Evolutionary conservation across 768 basidiomycete genomes (phyloP).

Genomic region (Austroboletus festivus): DNA sequence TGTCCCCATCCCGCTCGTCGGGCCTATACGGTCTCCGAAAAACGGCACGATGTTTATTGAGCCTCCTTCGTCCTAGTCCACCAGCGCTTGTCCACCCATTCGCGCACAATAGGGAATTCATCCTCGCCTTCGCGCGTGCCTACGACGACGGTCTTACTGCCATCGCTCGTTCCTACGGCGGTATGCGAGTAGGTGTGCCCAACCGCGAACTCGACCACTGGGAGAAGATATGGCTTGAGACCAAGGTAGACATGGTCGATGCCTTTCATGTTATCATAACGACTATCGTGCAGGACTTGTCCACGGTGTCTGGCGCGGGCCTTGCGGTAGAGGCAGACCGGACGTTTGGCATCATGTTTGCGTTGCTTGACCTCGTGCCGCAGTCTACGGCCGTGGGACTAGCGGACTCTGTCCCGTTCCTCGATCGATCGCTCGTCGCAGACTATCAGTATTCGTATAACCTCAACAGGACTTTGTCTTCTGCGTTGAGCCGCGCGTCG

Average conservation of each 20-base stretch:
- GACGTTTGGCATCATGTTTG: slow-evolving; percentile 56
- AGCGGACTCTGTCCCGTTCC: slow-evolving; percentile 47
- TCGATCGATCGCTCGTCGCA: slow-evolving; percentile 61
- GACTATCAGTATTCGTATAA: slow-evolving; percentile 74
- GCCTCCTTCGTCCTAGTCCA: slow-evolving; percentile 52
- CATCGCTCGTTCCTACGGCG: slow-evolving; percentile 62
- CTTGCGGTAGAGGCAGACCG: slow-evolving; percentile 50
- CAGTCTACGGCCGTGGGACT: slow-evolving; percentile 13
- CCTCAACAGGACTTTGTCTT: slow-evolving; percentile 48
- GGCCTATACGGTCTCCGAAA: slow-evolving; percentile 68
- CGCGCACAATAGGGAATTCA: slow-evolving; percentile 47
- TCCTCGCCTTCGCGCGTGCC: slow-evolving; percentile 52
- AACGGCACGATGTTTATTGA: slow-evolving; percentile 51
- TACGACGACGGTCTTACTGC: slow-evolving; percentile 58
- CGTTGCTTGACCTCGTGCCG: slow-evolving; percentile 47
- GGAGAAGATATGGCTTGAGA: slow-evolving; percentile 68
- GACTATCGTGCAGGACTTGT: slow-evolving; percentile 47
- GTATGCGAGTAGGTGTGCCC: slow-evolving; percentile 32
- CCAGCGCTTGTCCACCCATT: slow-evolving; percentile 50
- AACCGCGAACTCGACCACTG: slow-evolving; percentile 52
- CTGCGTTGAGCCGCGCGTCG: slow-evolving; percentile 40
- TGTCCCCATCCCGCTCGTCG: slow-evolving; percentile 41
- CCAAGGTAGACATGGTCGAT: slow-evolving; percentile 72
- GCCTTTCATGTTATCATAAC: slow-evolving; percentile 59
- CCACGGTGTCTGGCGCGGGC: slow-evolving; percentile 38